Base-by-base conservation (phyloP, 2,329 filamentous ascomycete species). In the Stagonosporopsis rhizophila region DNA sequence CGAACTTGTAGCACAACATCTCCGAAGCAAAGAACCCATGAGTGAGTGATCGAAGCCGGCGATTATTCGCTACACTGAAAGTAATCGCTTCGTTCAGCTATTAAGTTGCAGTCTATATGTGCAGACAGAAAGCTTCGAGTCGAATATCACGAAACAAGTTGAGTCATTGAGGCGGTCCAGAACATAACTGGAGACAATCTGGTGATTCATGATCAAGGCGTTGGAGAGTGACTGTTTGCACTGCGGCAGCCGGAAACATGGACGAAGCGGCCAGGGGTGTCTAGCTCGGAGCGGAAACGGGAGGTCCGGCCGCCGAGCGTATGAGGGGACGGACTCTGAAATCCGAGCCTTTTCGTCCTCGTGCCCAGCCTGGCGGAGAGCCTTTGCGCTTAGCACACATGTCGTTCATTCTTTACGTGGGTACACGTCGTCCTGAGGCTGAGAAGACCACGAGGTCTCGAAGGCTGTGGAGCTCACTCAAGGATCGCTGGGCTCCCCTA, bases 261-360 rank as follows among this genome's bases (percentile, higher is more conserved):
- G 35, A 47, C 30, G 51, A 40, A 41, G 50, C 44, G 51, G 19
- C 28, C 39, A 46, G 30, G 49, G 17, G 28, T 47, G 23, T 48
- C 39, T 56, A 52, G 56, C 41, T 52, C 48, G 45, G 60, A 62
- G 57, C 58, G 63, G 63, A 66, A 52, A 44, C 59, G 59, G 55
- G 61, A 51, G 50, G 57, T 55, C 59, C 57, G 62, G 41, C 58
- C 41, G 46, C 66, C 65, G 67, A 69, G 54, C 46, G 32, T 45
- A 47, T 50, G 53, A 56, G 40, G 6, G 41, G 42, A 59, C 39
- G 50, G 47, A 53, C 46, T 50, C 47, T 32, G 30, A n/a, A 32
- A 7, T 32, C 65, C 61, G 65, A 54, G 30, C 34, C 44, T 52
- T 60, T 68, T 65, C 57, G 64, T 67, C 67, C 64, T 45, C 46